Percentiles rank a stretch among this genome's conserved stretches.
Evolutionary conservation across 495 filamentous ascomycete genomes (phyloP).

Genomic region (Lichenothelia convexa): DNA sequence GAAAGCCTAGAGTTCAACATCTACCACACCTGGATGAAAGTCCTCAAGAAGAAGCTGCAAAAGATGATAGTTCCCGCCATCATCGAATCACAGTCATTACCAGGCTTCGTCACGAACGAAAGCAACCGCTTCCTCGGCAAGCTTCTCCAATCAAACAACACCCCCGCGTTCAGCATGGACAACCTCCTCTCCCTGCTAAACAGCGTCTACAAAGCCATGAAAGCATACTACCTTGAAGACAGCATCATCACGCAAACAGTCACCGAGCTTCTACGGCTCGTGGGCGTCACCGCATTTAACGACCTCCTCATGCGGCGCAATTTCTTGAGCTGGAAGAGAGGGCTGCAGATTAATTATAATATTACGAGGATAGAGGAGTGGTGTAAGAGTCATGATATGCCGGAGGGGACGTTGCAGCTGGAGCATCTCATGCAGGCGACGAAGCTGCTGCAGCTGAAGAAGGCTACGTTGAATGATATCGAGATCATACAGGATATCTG

Average conservation of each 20-base stretch:
- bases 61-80: conserved; percentile 99
- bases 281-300: conserved; percentile 97
- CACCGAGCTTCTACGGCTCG: conserved; percentile 80
- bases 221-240: conserved; percentile 91
- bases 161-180: conserved; percentile 96
- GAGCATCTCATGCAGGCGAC: conserved; percentile 99
- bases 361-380: conserved; percentile 99
- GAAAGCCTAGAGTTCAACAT: conserved; percentile 99
- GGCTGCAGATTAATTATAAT: conserved; percentile 99
- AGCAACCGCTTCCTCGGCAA: conserved; percentile 96
- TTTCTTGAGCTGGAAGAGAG: conserved; percentile 98
- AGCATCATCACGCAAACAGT: conserved; percentile 87
- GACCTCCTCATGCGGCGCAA: conserved; percentile 94
- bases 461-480: conserved; percentile 96
- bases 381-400: conserved; percentile 99
- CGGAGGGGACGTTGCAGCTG: conserved; percentile 88
- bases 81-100: conserved; percentile 95
- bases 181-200: conserved; percentile 92
- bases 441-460: conserved; percentile 96
- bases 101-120: conserved; percentile 96
- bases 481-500: conserved; percentile 99
- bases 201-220: conserved; percentile 95
- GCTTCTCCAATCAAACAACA: conserved; percentile 68
- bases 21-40: conserved; percentile 99
- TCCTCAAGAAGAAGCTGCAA: conserved; percentile 92